phyloP scores from a whole-genome alignment of 2,329 filamentous ascomycete species.

The Monascus ruber region DNA sequence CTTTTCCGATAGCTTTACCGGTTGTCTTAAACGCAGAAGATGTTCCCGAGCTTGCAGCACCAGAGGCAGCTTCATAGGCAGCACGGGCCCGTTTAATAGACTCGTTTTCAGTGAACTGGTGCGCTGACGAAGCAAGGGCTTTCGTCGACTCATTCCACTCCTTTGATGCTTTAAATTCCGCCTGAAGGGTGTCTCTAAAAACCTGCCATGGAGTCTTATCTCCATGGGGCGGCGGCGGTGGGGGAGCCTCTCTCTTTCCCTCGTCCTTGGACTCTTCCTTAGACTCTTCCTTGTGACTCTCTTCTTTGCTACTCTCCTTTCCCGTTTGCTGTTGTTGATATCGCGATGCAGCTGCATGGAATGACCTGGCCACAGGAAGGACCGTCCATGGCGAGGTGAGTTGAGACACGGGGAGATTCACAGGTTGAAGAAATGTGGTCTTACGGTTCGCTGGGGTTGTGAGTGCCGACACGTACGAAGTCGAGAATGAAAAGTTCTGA shows the following conservation, averaged over 20 bases:
- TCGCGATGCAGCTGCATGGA: constrained; percentile 22
- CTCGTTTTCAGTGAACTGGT: constrained; percentile 88
- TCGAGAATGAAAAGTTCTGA: constrained; percentile 20
- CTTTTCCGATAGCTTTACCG: constrained; percentile 75
- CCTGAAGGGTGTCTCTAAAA: constrained; percentile 90
- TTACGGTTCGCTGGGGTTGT: constrained; percentile 5
- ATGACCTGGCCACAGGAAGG: constrained; percentile 26
- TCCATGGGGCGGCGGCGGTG: constrained; percentile 89
- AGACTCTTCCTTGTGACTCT: constrained; percentile 22
- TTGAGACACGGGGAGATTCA: constrained; percentile 14
- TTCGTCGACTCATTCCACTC: constrained; percentile 99
- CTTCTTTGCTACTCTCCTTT: constrained; percentile 21
- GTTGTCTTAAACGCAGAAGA: constrained; percentile 74
- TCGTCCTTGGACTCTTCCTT: constrained; percentile 39
- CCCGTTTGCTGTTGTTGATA: constrained; percentile 28
- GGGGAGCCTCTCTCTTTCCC: constrained; percentile 51
- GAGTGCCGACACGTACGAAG: constrained; percentile 27
- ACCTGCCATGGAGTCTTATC: constrained; percentile 99
- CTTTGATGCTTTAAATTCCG: constrained; percentile 91
- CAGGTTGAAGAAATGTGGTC: constrained; percentile 25
- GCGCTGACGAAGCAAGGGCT: constrained; percentile 74
- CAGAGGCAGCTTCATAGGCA: constrained; percentile 77
- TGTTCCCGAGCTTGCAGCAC: constrained; percentile 67
- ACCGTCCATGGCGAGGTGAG: constrained; percentile 24
- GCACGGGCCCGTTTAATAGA: constrained; percentile 74